Percentiles rank a stretch among this genome's conserved stretches.
Conservation (phyloP, 1,139 yeast species). For the Yamadazyma pseudoaaseri region DNA sequence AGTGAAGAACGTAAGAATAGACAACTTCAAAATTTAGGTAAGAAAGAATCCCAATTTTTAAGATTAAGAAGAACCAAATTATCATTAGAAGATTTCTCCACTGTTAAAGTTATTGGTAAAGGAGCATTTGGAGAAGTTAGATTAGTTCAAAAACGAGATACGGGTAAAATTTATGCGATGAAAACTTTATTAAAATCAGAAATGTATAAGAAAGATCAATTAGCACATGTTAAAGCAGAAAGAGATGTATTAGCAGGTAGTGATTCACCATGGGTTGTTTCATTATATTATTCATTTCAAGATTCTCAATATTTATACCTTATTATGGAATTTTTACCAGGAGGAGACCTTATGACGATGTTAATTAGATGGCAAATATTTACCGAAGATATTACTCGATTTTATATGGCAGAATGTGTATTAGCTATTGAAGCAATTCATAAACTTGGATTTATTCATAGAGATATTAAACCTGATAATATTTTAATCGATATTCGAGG, state of each 20-base stretch:
- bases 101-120: constrained; percentile 81
- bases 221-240: constrained; percentile 84
- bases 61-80: constrained; percentile 74
- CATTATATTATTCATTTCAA: constrained; percentile 77
- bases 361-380: constrained; percentile 83
- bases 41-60: constrained; percentile 74
- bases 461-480: constrained; percentile 80
- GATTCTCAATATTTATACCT: constrained; percentile 72
- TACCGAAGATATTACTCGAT: constrained; percentile 80
- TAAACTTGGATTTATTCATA: constrained; percentile 74
- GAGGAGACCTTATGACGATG: constrained; percentile 89
- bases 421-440: constrained; percentile 82
- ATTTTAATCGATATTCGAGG: constrained; percentile 78
- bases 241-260: constrained; percentile 84
- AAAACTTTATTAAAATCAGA: constrained; percentile 74
- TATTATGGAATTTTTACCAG: constrained; percentile 83
- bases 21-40: constrained; percentile 68
- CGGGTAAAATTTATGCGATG: constrained; percentile 86
- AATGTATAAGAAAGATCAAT: constrained; percentile 80
- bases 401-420: constrained; percentile 86
- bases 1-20: constrained; percentile 75
- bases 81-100: constrained; percentile 69
- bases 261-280: constrained; percentile 87
- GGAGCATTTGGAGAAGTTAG: constrained; percentile 89
- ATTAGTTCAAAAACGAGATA: constrained; percentile 76